A percentile compares a stretch with the other conserved stretches of the same genome.
Evolutionary conservation across 2,329 filamentous ascomycete species (phyloP).

Genomic region (Exophiala spinifera): DNA sequence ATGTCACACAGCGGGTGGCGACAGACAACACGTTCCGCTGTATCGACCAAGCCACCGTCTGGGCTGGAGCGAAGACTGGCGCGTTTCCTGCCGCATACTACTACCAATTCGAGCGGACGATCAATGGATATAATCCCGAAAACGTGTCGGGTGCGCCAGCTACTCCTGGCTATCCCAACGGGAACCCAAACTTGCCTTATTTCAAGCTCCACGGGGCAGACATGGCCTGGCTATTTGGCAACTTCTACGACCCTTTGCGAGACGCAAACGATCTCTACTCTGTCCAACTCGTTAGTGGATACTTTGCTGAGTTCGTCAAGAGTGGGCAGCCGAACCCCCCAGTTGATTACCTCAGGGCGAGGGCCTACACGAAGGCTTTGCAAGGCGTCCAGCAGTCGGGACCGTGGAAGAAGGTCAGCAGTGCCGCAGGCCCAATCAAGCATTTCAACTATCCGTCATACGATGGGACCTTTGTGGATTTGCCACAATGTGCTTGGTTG

Average conservation of each 20-base stretch:
- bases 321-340: conserved; percentile 52
- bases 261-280: conserved; percentile 51
- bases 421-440: conserved; percentile 39
- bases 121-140: conserved; percentile 54
- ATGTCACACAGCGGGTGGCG: conserved; percentile 52
- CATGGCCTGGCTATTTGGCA: conserved; percentile 55
- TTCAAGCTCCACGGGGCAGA: conserved; percentile 59
- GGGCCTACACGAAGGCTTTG: conserved; percentile 46
- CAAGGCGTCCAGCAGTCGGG: conserved; percentile 41
- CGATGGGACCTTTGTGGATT: conserved; percentile 46
- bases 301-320: conserved; percentile 53
- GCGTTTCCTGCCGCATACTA: conserved; percentile 54
- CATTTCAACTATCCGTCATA: conserved; percentile 48
- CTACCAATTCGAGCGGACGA: conserved; percentile 60
- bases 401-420: conserved; percentile 38
- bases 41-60: conserved; percentile 57
- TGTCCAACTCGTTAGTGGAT: conserved; percentile 45
- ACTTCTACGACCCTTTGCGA: conserved; percentile 44
- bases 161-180: conserved; percentile 38
- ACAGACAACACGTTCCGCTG: conserved; percentile 61
- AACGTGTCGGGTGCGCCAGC: conserved; percentile 48
- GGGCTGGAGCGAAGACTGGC: conserved; percentile 45
- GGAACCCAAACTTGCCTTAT: conserved; percentile 53
- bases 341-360: conserved; percentile 42
- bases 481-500: conserved; percentile 50